Percentiles rank a stretch among this genome's conserved stretches.
phyloP scores from a whole-genome alignment of 352 stramenopile species.

The Phytophthora syringae region DNA sequence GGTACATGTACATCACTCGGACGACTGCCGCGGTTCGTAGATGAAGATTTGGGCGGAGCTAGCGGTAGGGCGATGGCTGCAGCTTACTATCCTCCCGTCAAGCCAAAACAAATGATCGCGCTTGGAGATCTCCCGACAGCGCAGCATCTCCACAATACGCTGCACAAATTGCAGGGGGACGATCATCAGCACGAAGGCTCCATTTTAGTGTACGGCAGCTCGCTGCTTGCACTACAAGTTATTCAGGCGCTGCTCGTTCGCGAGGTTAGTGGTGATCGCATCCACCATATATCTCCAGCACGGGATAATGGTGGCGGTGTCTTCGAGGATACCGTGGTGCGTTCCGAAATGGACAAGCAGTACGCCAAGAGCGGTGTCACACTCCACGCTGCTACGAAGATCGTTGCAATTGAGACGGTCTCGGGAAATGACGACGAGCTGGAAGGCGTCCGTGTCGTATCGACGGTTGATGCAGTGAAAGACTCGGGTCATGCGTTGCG shows the following conservation, averaged over 20 bases:
- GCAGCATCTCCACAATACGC: conserved; percentile 24
- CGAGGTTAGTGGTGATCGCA: conserved; percentile 47
- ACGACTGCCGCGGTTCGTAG: conserved; percentile 45
- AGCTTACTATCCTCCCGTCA: conserved; percentile 30
- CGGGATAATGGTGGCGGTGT: conserved; percentile 40
- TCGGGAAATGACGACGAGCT: conserved; percentile 42
- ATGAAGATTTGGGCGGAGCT: conserved; percentile 35
- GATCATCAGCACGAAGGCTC: conserved; percentile 11
- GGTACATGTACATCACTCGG: conserved; percentile 54
- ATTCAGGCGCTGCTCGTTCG: conserved; percentile 59
- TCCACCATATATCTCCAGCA: conserved; percentile 63
- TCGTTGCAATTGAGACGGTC: conserved; percentile 44
- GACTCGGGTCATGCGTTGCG: conserved; percentile 10
- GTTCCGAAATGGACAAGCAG: conserved; percentile 65
- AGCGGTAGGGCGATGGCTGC: conserved; percentile 13
- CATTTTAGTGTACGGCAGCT: conserved; percentile 73
- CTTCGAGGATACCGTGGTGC: conserved; percentile 69
- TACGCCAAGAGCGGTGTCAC: conserved; percentile 43
- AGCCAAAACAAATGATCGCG: conserved; percentile 33
- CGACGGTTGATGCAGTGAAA: conserved; percentile 22
- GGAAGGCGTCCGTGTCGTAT: conserved; percentile 49
- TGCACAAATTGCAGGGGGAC: conserved; percentile 10
- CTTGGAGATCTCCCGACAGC: conserved; percentile 35
- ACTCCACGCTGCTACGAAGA: conserved; percentile 56
- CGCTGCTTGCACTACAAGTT: conserved; percentile 71